Conservation (phyloP, 2,329 filamentous ascomycete species). For the Diaporthe destruens region DNA sequence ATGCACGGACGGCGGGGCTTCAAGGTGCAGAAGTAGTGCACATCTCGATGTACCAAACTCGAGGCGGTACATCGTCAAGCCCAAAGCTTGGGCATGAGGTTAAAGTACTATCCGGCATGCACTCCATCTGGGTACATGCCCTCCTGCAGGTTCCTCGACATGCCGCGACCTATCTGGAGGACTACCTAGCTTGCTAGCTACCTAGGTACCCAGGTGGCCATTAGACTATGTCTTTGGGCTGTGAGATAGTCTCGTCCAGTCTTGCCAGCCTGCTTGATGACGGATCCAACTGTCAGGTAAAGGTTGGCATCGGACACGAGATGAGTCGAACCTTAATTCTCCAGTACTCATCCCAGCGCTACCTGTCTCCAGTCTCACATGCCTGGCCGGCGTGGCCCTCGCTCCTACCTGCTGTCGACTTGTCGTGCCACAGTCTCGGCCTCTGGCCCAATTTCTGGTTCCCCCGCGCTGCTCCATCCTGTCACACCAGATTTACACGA, state of each 20-base stretch:
- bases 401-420: not conserved
- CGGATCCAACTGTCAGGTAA: conserved; percentile 29
- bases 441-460: conserved; percentile 25
- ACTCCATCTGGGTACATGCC: not conserved
- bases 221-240: not conserved
- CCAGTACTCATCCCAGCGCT: conserved; percentile 16
- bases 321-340: conserved; percentile 28
- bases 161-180: not conserved
- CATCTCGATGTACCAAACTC: not conserved
- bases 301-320: conserved; percentile 22
- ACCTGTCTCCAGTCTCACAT: conserved; percentile 30
- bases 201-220: too few species aligned
- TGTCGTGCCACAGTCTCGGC: conserved; percentile 15
- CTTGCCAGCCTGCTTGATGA: conserved; percentile 18
- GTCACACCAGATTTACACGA: conserved; percentile 28
- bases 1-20: conserved; percentile 23
- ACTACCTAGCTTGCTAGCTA: too few species aligned
- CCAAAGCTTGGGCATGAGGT: rapidly evolving
- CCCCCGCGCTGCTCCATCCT: conserved; percentile 13
- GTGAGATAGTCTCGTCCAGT: not conserved
- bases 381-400: conserved; percentile 4
- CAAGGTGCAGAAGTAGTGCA: not conserved
- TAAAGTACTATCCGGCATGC: not conserved
- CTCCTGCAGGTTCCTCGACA: not conserved
- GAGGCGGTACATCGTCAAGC: not conserved